phyloP scores from a whole-genome alignment of 345 rosid species.

The Citrus reticulata region DNA sequence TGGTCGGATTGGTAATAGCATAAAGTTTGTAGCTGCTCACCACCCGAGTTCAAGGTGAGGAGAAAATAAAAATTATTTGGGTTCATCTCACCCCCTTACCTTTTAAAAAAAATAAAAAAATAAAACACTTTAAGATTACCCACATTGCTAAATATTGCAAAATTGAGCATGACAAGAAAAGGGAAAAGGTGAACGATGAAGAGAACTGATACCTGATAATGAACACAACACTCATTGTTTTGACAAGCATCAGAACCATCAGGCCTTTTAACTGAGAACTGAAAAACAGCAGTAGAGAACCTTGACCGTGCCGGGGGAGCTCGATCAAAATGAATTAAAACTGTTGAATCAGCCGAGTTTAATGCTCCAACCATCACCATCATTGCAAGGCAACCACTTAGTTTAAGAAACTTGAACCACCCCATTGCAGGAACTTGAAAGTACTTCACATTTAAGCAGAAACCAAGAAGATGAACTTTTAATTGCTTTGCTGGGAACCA shows the following conservation, averaged over 20 bases:
- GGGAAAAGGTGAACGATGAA: background rate
- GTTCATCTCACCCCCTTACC: no score
- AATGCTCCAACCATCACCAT: slow-evolving; percentile 22
- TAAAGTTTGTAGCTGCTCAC: no score
- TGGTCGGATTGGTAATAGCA: no score
- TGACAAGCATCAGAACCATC: slow-evolving; percentile 38
- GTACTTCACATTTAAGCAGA: slow-evolving; percentile 24
- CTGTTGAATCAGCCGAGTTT: slow-evolving; percentile 23
- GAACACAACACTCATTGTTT: slow-evolving; percentile 23
- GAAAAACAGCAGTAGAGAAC: slow-evolving; percentile 37
- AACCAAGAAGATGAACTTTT: background rate
- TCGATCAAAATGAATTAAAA: slow-evolving; percentile 27
- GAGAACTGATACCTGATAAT: slow-evolving; percentile 37
- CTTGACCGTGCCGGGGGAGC: slow-evolving; percentile 39
- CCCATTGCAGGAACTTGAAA: slow-evolving; percentile 26
- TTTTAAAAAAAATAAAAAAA: no score
- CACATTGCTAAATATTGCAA: background rate
- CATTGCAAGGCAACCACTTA: slow-evolving; percentile 14
- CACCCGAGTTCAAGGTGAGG: no score
- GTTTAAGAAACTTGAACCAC: slow-evolving; percentile 18
- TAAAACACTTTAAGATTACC: background rate
- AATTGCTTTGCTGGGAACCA: background rate
- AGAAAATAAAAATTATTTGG: no score
- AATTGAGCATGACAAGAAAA: background rate
- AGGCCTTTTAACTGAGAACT: slow-evolving; percentile 25